phyloP scores from a whole-genome alignment of 768 basidiomycete genomes.

The Lactarius evosmus region DNA sequence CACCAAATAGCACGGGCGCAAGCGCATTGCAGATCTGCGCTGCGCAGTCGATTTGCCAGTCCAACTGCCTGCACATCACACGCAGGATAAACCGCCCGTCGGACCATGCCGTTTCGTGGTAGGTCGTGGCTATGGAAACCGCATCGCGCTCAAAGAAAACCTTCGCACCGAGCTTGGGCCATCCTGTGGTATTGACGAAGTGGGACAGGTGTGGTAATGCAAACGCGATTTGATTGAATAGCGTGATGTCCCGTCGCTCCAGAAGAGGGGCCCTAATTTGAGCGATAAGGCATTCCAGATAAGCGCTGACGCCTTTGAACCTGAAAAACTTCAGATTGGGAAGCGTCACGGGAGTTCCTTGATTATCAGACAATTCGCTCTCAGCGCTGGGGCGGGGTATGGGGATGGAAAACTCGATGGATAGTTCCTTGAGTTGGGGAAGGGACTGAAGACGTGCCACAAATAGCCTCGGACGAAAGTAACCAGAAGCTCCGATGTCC shows the following conservation, averaged over 20 bases:
- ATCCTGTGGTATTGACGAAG: not conserved
- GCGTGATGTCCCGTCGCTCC: not conserved
- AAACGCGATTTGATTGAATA: not conserved
- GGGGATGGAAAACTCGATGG: not conserved
- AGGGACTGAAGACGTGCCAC: not conserved
- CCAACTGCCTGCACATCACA: not conserved
- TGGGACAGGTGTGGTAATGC: not conserved
- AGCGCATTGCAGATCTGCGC: constrained; percentile 1
- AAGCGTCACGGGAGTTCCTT: not conserved
- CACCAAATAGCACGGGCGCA: not conserved
- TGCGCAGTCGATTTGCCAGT: constrained; percentile 10
- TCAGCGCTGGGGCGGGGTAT: not conserved
- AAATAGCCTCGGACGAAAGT: not conserved
- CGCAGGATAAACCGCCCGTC: not conserved
- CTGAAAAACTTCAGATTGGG: not conserved
- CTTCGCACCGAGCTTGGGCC: not conserved
- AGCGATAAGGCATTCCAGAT: not conserved
- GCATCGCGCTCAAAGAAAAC: not conserved
- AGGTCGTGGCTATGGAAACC: not conserved
- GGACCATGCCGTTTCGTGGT: not conserved
- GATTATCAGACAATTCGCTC: not conserved
- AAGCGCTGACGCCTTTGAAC: not conserved
- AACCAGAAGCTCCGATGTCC: not conserved
- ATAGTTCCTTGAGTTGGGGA: not conserved
- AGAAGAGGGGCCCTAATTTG: not conserved